phyloP scores from a whole-genome alignment of 805 yeast species.

The Tetrapisispora nanseiensis region DNA sequence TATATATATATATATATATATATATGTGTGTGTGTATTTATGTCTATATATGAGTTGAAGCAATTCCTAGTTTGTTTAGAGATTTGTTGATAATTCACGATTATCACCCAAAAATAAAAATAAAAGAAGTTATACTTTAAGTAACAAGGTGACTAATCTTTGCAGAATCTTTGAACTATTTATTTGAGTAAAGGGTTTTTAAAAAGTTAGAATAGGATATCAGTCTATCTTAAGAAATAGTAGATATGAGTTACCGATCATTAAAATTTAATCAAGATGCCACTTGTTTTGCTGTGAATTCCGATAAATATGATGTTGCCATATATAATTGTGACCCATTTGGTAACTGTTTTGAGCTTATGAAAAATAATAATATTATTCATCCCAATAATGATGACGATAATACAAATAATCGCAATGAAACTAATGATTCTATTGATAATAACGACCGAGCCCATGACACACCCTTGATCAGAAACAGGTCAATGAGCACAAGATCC shows the following conservation, averaged over 20 bases:
- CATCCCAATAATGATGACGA: background rate
- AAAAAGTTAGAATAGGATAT: background rate
- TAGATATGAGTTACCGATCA: background rate
- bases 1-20: no score
- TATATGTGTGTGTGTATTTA: no score
- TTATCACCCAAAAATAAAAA: no score
- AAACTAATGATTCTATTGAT: background rate
- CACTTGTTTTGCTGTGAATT: constrained; percentile 63
- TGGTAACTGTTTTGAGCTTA: constrained; percentile 53
- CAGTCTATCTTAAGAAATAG: background rate
- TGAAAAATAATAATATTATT: background rate
- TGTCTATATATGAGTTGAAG: no score
- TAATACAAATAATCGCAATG: background rate
- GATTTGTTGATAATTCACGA: no score
- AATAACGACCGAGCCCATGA: no score
- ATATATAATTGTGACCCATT: constrained; percentile 86
- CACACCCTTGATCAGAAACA: no score
- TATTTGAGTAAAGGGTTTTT: background rate
- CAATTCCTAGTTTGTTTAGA: no score
- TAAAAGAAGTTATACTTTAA: no score
- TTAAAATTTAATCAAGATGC: constrained; percentile 79
- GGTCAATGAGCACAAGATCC: no score
- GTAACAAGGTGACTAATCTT: no score
- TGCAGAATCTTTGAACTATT: no score
- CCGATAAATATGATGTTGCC: constrained; percentile 52